A percentile compares a stretch with the other conserved stretches of the same genome.
phyloP scores from a whole-genome alignment of 805 yeast species.

The Ogataea salicorniae region DNA sequence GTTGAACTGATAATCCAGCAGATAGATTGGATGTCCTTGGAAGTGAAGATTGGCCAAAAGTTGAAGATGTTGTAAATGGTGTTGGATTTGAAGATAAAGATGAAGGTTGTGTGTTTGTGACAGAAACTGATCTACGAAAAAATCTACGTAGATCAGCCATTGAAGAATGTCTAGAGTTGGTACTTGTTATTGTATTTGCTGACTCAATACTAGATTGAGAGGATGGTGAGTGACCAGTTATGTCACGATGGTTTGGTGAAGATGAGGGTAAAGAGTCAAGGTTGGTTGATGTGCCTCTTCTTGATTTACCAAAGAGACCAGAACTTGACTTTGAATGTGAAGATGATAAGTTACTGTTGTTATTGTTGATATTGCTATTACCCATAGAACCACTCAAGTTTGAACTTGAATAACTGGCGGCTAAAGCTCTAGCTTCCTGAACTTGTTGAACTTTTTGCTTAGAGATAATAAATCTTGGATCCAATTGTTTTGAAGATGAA shows the following conservation, averaged over 20 bases:
- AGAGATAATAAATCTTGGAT: slow-evolving; percentile 79
- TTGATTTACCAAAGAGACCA: slow-evolving; percentile 44
- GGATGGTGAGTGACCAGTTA: slow-evolving; percentile 25
- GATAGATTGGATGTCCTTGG: slow-evolving; percentile 30
- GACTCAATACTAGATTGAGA: slow-evolving; percentile 28
- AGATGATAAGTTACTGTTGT: slow-evolving; percentile 20
- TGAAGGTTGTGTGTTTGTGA: slow-evolving; percentile 5
- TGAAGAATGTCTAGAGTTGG: slow-evolving; percentile 61
- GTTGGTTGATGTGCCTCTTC: slow-evolving; percentile 33
- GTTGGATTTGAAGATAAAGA: too few species aligned
- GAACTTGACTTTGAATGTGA: slow-evolving; percentile 47
- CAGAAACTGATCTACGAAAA: slow-evolving; percentile 46
- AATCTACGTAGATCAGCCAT: slow-evolving; percentile 75
- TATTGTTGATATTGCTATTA: neutral
- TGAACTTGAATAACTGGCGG: slow-evolving; percentile 1
- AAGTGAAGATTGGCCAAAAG: slow-evolving; percentile 6
- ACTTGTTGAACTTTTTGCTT: slow-evolving; percentile 63
- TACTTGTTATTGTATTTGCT: slow-evolving; percentile 6
- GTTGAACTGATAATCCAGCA: slow-evolving; percentile 32
- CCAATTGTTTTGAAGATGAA: slow-evolving; percentile 53
- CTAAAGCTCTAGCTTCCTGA: slow-evolving; percentile 39
- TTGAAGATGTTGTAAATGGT: too few species aligned
- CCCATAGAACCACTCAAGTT: too few species aligned
- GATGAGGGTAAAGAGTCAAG: slow-evolving; percentile 26
- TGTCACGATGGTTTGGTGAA: slow-evolving; percentile 33